phyloP scores from a whole-genome alignment of 345 rosid species.

The Acer campestre region DNA sequence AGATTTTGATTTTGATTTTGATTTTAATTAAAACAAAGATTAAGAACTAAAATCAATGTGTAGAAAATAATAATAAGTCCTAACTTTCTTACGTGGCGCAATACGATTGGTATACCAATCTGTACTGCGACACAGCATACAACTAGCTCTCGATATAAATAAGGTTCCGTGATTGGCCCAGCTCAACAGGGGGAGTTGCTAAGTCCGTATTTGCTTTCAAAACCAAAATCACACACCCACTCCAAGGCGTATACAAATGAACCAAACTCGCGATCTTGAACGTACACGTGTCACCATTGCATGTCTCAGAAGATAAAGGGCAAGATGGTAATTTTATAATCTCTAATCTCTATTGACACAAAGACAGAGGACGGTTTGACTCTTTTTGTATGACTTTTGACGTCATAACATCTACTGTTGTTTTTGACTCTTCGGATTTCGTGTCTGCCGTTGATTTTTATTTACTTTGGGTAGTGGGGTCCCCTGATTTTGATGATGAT shows the following conservation, averaged over 20 bases:
- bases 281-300: background rate
- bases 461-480: background rate
- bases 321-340: background rate
- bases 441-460: background rate
- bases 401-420: background rate
- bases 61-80: background rate
- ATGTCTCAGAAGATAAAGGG: background rate
- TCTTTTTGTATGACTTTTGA: constrained; percentile 15
- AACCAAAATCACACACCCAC: background rate
- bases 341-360: background rate
- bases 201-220: background rate
- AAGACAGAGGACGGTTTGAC: constrained; percentile 22
- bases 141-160: background rate
- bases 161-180: constrained; percentile 12
- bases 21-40: background rate
- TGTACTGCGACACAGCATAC: background rate
- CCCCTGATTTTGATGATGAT: background rate
- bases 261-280: background rate
- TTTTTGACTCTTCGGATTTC: background rate
- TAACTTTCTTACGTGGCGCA: background rate
- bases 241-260: background rate
- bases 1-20: background rate
- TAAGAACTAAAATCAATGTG: background rate
- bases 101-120: background rate
- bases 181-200: background rate